These are phyloP conservation scores for Daldinia loculata DNA, from an alignment of 495 filamentous ascomycete genomes.

Conservation along the genomic window DNA sequence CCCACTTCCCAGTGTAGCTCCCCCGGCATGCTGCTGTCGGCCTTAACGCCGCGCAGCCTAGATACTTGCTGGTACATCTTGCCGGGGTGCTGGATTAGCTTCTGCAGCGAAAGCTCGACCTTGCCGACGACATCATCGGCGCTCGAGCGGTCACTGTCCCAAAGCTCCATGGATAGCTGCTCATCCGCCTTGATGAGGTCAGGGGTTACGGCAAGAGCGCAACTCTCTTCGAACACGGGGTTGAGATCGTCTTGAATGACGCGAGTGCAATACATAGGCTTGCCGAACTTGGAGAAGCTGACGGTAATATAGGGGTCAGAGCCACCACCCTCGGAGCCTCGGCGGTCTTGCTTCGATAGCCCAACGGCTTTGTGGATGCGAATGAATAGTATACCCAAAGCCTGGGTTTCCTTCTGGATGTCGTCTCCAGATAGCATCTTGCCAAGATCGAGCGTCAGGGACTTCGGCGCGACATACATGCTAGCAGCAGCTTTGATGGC, in stretches of 20 bases:
- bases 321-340: slow-evolving; percentile 84
- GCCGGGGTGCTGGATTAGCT: slow-evolving; percentile 92
- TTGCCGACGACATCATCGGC: slow-evolving; percentile 96
- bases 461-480: slow-evolving; percentile 97
- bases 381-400: slow-evolving; percentile 88
- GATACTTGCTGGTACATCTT: slow-evolving; percentile 94
- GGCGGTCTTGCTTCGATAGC: slow-evolving; percentile 88
- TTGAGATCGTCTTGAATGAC: slow-evolving; percentile 96
- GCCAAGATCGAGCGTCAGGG: slow-evolving; percentile 88
- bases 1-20: slow-evolving; percentile 96
- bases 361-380: slow-evolving; percentile 87
- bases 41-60: slow-evolving; percentile 78
- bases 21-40: slow-evolving; percentile 88
- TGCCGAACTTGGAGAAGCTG: slow-evolving; percentile 82
- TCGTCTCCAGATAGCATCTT: slow-evolving; percentile 90
- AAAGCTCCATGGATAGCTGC: slow-evolving; percentile 90
- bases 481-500: slow-evolving; percentile 86
- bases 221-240: slow-evolving; percentile 89
- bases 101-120: slow-evolving; percentile 89
- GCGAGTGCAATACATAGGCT: slow-evolving; percentile 96
- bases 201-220: slow-evolving; percentile 84
- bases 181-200: slow-evolving; percentile 93
- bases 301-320: slow-evolving; percentile 91
- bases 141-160: slow-evolving; percentile 89
- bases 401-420: slow-evolving; percentile 85